Evolutionary conservation across 139 green algal genomes (phyloP), one percentile per base, ranked within the genome.

Genomic region (Zygnema cylindricum): DNA sequence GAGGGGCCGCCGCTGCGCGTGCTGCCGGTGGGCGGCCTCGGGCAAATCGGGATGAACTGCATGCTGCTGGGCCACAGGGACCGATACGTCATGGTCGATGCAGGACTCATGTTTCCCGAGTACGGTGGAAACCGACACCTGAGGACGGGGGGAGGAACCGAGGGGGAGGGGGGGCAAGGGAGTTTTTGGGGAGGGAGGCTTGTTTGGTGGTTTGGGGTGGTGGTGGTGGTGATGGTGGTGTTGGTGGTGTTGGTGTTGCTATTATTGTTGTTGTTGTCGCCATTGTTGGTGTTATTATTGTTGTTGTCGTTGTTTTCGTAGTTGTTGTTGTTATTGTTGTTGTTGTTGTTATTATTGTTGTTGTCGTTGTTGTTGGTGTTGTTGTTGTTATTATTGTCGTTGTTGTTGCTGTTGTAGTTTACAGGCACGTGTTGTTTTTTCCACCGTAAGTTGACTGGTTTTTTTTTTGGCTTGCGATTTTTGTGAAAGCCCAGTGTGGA

Each of bases 11-110:
- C 97, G 3, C 90, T 99, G 35, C 93, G 97, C 0, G 88, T 99
- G 16, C 91, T 99, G 86, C 97, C 97, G n/a, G 96, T 99, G 35
- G 97, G 97, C 1, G 97, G 97, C 0, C 92, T 99, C 41, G 97
- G 97, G 0, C 97, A 99, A 92, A 99, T 99, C 84, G 97, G 97
- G 86, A 99, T 99, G 97, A 99, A 99, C 93, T 99, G 97, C 95
- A 99, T 99, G 97, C 94, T 99, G 35, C 92, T 99, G 25, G 97
- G 97, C 0, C 93, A 96, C 36, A 81, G 95, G 32, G 97, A 99
- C 90, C 92, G 97, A n/a, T 99, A 99, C 95, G 97, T 99, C 85
- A 92, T 99, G 57, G 94, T 99, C 22, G 97, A 99, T 81, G 97
- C 97, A n/a, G 97, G 97, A 1, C 95, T 99, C 82, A 98, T 99